Conservation (phyloP, 805 yeast genomes). For the Suhomyces emberorum region DNA sequence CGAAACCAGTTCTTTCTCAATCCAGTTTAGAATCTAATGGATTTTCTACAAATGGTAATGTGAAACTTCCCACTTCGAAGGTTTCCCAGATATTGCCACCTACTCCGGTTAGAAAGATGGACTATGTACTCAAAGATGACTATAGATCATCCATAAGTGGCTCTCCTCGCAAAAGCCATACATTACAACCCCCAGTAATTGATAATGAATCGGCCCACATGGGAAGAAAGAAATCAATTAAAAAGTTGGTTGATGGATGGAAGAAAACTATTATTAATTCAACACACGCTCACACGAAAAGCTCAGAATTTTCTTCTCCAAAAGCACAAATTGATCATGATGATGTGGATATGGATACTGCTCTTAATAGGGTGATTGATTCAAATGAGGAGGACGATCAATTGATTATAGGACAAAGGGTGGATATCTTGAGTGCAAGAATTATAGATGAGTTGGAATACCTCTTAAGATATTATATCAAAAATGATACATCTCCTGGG, state of each 20-base stretch:
- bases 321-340: not conserved
- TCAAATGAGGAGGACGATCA: constrained; percentile 10
- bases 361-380: constrained; percentile 1
- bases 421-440: constrained; percentile 67
- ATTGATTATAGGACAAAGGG: constrained; percentile 31
- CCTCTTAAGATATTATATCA: constrained; percentile 45
- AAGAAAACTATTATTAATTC: constrained; percentile 23
- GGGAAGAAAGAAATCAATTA: constrained; percentile 32
- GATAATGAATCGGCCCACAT: constrained; percentile 10
- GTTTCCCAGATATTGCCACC: constrained; percentile 52
- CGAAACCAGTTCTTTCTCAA: not conserved
- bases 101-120: constrained; percentile 66
- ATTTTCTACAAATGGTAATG: constrained; percentile 47
- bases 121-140: constrained; percentile 20
- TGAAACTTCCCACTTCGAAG: constrained; percentile 50
- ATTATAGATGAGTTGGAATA: constrained; percentile 66
- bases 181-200: not conserved
- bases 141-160: constrained; percentile 10
- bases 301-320: not conserved
- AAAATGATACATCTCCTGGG: constrained; percentile 13
- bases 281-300: not conserved
- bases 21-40: constrained; percentile 33
- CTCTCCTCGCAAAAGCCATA: constrained; percentile 8
- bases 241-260: constrained; percentile 41
- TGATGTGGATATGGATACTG: constrained; percentile 2